Evolutionary conservation across 176 grass and related monocot species (phyloP).

Genomic region (Thalia dealbata): DNA sequence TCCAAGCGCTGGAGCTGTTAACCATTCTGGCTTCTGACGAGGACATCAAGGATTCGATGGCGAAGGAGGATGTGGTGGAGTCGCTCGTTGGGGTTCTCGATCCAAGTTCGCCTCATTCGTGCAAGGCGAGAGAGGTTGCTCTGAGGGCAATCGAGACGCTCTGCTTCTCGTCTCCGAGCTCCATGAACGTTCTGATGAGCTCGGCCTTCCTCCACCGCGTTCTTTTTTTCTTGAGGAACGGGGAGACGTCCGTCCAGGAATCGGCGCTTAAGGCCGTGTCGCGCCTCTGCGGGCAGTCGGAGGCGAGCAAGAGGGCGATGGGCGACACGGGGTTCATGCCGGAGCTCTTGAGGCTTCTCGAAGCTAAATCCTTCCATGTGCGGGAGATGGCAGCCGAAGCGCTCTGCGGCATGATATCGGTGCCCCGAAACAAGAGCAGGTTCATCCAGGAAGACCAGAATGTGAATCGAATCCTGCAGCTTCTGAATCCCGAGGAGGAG

Average conservation of each 20-base stretch:
- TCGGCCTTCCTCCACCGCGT: conserved; percentile 49
- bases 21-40: conserved; percentile 36
- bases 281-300: conserved; percentile 48
- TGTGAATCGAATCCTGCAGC: conserved; percentile 51
- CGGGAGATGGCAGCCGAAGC: conserved; percentile 67
- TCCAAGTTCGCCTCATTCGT: conserved; percentile 29
- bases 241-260: conserved; percentile 50
- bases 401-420: conserved; percentile 50
- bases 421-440: conserved; percentile 53
- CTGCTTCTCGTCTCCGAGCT: conserved; percentile 31
- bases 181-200: conserved; percentile 30
- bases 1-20: conserved; percentile 59
- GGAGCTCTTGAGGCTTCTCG: conserved; percentile 56
- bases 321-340: conserved; percentile 71
- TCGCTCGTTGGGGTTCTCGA: conserved; percentile 45
- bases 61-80: conserved; percentile 30
- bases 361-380: conserved; percentile 31
- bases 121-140: conserved; percentile 57
- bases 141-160: conserved; percentile 47
- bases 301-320: conserved; percentile 56
- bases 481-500: conserved; percentile 46
- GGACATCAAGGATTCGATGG: not conserved
- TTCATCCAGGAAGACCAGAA: conserved; percentile 66
- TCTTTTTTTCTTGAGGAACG: conserved; percentile 42
- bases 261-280: conserved; percentile 40